Evolutionary conservation across 345 rosid species (phyloP), one percentile per base, ranked within the genome.

Genomic region (Euclidium syriacum): DNA sequence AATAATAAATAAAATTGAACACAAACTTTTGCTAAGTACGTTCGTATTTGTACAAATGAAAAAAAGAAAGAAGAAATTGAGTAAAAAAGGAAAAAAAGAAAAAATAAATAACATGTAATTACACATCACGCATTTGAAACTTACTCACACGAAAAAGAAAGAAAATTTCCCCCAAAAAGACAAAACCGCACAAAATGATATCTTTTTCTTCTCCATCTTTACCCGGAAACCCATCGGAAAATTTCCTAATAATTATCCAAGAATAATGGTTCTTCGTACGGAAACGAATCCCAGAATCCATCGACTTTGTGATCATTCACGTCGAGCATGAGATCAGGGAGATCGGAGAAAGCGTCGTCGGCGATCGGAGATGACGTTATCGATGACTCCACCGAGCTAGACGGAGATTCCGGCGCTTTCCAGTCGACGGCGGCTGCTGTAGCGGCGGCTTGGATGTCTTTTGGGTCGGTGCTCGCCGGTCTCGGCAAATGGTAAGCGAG

Each of bases 371-470:
- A 80, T 24, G 58, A 80, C 40, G 79, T 64, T 27, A 77, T 75
- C 3, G 36, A 52, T 14, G 83, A 75, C 27, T 70, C 58, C 46
- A 24, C 46, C 0, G 70, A 56, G 59, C 74, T 65, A 0, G 73
- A 65, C 3, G 74, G 83, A 48, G 83, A 73, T 17, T 16, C 66
- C n/a, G 76, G 73, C 34, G 55, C 41, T 22, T 26, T 53, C 52
- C 53, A 58, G 15, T 75, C 58, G 36, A 84, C 70, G 0, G 91
- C 96, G 0, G 98, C 98, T 17, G 84, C 68, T 16, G 87, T 71
- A 0, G 98, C 98, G 0, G 98, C 98, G 1, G 85, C 85, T 56
- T 91, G 98, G 57, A 91, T 82, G 62, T 91, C 98, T 73, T 88
- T 86, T 0, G 91, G 91, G n/a, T 89, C 67, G 0, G 85, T 25